phyloP scores from a whole-genome alignment of 2,329 filamentous ascomycete species.

The Cordyceps farinosa region DNA sequence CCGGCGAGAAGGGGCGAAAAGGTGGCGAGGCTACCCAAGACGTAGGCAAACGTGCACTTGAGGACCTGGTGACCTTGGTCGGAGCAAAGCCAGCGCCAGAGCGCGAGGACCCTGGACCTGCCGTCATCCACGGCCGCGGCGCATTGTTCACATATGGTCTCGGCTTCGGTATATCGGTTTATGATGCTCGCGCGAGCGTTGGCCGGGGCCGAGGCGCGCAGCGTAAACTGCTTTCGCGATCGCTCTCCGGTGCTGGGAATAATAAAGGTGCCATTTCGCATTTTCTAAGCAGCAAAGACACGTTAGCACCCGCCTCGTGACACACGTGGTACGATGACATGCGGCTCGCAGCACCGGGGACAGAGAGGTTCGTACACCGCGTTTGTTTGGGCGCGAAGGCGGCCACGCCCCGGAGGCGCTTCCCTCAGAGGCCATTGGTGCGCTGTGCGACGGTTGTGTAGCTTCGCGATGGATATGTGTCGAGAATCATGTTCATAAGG shows the following conservation, averaged over 20 bases:
- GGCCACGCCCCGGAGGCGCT: slow-evolving; percentile 14
- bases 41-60: slow-evolving; percentile 88
- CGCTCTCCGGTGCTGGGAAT: slow-evolving; percentile 83
- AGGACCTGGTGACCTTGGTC: slow-evolving; percentile 75
- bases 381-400: slow-evolving; percentile 14
- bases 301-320: not conserved
- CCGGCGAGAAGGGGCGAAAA: slow-evolving; percentile 71
- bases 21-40: slow-evolving; percentile 80
- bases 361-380: slow-evolving; percentile 5
- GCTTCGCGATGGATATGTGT: not conserved
- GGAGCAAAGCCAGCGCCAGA: slow-evolving; percentile 62
- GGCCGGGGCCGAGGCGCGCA: slow-evolving; percentile 51
- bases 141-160: slow-evolving; percentile 20
- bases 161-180: slow-evolving; percentile 18
- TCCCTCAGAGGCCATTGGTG: slow-evolving; percentile 13
- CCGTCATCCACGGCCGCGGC: slow-evolving; percentile 15
- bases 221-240: slow-evolving; percentile 72
- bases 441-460: not conserved
- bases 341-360: not conserved
- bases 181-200: slow-evolving; percentile 27
- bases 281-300: slow-evolving; percentile 49
- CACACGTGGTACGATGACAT: not conserved
- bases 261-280: slow-evolving; percentile 83
- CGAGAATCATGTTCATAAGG: not conserved
- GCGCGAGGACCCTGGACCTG: slow-evolving; percentile 36